phyloP scores from a whole-genome alignment of 345 rosid species.

The Aurinia saxatilis region DNA sequence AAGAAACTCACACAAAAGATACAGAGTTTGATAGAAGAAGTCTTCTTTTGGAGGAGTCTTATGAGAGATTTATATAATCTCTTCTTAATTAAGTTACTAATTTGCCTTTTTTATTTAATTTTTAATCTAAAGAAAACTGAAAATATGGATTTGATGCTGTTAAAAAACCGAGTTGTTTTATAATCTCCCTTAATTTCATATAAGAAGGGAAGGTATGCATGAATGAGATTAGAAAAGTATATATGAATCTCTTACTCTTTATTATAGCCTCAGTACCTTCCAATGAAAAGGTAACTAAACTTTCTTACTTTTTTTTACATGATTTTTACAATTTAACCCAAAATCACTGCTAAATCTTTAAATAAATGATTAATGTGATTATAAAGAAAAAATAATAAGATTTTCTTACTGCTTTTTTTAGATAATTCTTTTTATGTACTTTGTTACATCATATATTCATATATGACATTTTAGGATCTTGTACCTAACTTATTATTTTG shows the following conservation, averaged over 20 bases:
- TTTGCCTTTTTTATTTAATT: background rate
- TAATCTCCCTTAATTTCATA: background rate
- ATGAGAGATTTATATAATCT: background rate
- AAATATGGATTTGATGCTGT: slow-evolving; percentile 5
- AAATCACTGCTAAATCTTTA: background rate
- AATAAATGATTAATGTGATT: background rate
- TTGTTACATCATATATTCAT: background rate
- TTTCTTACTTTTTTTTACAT: background rate
- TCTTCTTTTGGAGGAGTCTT: slow-evolving; percentile 11
- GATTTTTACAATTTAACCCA: background rate
- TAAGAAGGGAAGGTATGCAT: too few relatives aligned
- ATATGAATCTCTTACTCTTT: too few relatives aligned
- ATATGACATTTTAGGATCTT: background rate
- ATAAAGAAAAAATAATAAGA: background rate
- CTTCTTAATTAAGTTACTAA: slow-evolving; percentile 5
- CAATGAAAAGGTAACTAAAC: background rate
- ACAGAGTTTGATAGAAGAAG: slow-evolving; percentile 2
- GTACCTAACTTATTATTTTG: background rate
- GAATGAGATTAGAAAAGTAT: too few relatives aligned
- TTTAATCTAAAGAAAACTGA: background rate
- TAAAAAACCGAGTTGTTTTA: background rate
- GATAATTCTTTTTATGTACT: background rate
- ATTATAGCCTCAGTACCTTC: too few relatives aligned
- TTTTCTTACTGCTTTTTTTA: too few relatives aligned
- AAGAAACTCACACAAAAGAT: background rate